Evolutionary conservation across 805 yeast genomes (phyloP).

Genomic region (Nakazawaea populi): DNA sequence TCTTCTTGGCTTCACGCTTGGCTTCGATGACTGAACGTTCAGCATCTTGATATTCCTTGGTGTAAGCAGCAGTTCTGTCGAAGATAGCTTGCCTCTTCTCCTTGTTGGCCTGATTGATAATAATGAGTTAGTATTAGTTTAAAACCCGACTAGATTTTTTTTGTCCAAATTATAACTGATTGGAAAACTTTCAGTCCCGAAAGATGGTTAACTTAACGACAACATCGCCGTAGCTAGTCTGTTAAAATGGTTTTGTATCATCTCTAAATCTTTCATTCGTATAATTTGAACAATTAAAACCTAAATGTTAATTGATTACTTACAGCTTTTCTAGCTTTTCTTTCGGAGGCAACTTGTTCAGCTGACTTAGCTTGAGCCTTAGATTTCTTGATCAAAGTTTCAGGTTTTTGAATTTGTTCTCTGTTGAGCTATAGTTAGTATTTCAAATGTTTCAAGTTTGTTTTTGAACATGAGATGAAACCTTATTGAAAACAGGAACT

Average conservation of each 20-base stretch:
- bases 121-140: slow-evolving; percentile 4
- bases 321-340: slow-evolving; percentile 75
- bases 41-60: slow-evolving; percentile 88
- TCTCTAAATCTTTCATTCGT: slow-evolving; percentile 21
- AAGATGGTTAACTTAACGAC: slow-evolving; percentile 78
- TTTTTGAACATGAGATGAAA: too few species aligned
- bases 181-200: slow-evolving; percentile 60
- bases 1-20: slow-evolving; percentile 90
- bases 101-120: slow-evolving; percentile 32
- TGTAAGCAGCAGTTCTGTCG: slow-evolving; percentile 96
- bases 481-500: slow-evolving; percentile 1
- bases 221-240: slow-evolving; percentile 71
- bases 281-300: neutral
- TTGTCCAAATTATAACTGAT: neutral
- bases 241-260: slow-evolving; percentile 43
- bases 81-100: slow-evolving; percentile 45
- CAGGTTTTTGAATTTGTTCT: slow-evolving; percentile 53
- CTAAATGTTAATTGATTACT: slow-evolving; percentile 34
- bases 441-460: too few species aligned
- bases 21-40: slow-evolving; percentile 84
- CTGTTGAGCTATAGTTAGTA: neutral
- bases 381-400: slow-evolving; percentile 78
- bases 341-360: slow-evolving; percentile 76
- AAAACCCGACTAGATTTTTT: neutral
- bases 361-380: slow-evolving; percentile 73